phyloP scores from a whole-genome alignment of 148 eudicot genomes.

The Chenopodium suecicum region DNA sequence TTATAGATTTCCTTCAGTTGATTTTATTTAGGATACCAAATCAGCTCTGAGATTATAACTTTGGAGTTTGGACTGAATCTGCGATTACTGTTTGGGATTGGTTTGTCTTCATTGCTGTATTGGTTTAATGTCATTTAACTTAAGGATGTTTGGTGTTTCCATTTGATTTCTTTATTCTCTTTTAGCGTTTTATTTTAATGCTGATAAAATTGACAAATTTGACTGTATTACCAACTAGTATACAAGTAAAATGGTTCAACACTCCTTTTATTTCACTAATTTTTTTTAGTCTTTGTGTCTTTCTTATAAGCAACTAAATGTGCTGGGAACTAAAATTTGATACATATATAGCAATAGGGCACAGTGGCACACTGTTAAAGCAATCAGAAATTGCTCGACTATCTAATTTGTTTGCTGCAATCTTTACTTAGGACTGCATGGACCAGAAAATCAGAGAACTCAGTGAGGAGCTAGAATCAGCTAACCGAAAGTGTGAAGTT shows the following conservation, averaged over 20 bases:
- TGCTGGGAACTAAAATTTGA: not conserved
- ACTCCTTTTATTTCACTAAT: not conserved
- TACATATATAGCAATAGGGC: not conserved
- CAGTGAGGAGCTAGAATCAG: slow-evolving; percentile 46
- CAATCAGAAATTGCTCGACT: not conserved
- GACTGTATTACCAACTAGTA: not conserved
- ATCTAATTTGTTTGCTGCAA: slow-evolving; percentile 13
- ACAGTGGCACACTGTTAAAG: not conserved
- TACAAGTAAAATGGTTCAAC: not conserved
- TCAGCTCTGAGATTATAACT: no score
- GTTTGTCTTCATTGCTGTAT: no score
- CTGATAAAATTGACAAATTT: not conserved
- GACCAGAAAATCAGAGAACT: slow-evolving; percentile 64
- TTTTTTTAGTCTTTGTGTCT: not conserved
- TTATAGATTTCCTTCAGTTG: no score
- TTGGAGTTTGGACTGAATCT: no score
- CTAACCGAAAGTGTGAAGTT: slow-evolving; percentile 59
- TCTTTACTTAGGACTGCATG: slow-evolving; percentile 50
- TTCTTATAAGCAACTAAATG: not conserved
- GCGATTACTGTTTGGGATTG: no score
- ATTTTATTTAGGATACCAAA: no score
- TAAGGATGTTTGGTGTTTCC: no score
- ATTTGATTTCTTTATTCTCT: not conserved
- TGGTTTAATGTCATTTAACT: no score
- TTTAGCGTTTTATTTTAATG: not conserved